Base-by-base conservation (phyloP, 306 rosid species). In the Fagus sylvatica region DNA sequence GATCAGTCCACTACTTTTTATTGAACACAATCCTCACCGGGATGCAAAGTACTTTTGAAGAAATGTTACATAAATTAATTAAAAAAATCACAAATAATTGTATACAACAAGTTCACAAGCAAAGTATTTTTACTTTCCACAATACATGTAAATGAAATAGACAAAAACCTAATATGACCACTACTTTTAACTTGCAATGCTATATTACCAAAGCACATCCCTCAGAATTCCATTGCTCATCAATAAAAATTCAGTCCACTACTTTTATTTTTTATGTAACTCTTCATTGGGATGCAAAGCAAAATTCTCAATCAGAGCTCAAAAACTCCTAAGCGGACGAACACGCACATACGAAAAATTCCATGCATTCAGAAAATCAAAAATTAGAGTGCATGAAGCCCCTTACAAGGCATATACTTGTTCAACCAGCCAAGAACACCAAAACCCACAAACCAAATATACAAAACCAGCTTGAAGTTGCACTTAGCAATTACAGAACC, bases 211-310 rank as follows among this genome's bases (percentile, higher is more conserved):
- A 60, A 13, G 22, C 16, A 53, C 51, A 83, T 54, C 92, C 90
- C 90, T 86, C 89, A 84, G 89, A 80, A 73, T 70, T 22, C 53
- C 5, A 65, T 65, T 66, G 83, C 46, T 86, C 92, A 37, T 80
- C 92, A 82, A 73, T 43, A 54, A 57, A 73, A 37, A 78, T 75
- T 89, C 89, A 84, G 90, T 84, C 90, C 92, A 88, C 92, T 89
- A 89, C 92, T 89, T 86, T 80, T 9, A 80, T 62, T 1, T 64
- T 34, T 17, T 10, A 55, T 19, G 68, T 33, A 70, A 73, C 76
- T 78, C 87, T 32, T 79, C 90, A 84, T 16, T 9, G 85, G 87
- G 92, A 85, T 68, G 68, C 72, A 46, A 36, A 71, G 22, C 32
- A 16, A 22, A 39, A 2, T 66, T 8, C 74, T 51, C 33, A 16